Base-by-base conservation (phyloP, 2,329 filamentous ascomycete species). In the Aspergillus sp. region DNA sequence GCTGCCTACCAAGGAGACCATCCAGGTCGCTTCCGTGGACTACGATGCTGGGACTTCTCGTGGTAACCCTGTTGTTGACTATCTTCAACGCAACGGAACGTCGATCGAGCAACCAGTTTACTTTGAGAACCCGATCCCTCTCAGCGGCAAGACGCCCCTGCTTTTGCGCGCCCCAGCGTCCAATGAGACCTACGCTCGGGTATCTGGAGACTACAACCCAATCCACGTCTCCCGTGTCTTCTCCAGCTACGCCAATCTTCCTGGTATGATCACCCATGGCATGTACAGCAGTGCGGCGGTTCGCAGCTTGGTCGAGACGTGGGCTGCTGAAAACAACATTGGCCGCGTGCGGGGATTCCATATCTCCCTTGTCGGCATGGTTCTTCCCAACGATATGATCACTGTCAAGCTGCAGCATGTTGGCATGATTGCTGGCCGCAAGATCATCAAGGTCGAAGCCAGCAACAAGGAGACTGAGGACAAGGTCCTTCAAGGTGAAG, bases 261-360 rank as follows among this genome's bases (percentile, higher is more conserved):
- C 88, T 1, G 93, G 91, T 30, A 98, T 91, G 27, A 98, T 98
- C 54, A 98, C 91, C 1, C 91, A 98, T 58, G 91, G 91, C 57
- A 98, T 98, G 91, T 98, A 96, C 72, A 93, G 89, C 2, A 96
- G 89, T 62, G 91, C 91, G 45, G 85, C 91, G 24, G 91, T 98
- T 16, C 82, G 93, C 52, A 93, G 86, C 57, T 70, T 98, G 33
- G 88, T 98, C 5, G 91, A 98, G 71, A 98, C 86, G 0, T 98
- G 91, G 91, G 91, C 93, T 32, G 91, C 89, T 1, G 93, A 98
- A 69, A 98, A 98, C 72, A 91, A 98, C 57, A 80, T 96, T 50
- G 89, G 91, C 27, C 89, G 91, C 51, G 89, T 98, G 32, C 81
- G 91, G 53, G 95, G 89, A 66, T 98, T 95, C 76, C 86, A 95